phyloP scores from a whole-genome alignment of 73 alveolate species.

The Paraurostyla sp. region DNA sequence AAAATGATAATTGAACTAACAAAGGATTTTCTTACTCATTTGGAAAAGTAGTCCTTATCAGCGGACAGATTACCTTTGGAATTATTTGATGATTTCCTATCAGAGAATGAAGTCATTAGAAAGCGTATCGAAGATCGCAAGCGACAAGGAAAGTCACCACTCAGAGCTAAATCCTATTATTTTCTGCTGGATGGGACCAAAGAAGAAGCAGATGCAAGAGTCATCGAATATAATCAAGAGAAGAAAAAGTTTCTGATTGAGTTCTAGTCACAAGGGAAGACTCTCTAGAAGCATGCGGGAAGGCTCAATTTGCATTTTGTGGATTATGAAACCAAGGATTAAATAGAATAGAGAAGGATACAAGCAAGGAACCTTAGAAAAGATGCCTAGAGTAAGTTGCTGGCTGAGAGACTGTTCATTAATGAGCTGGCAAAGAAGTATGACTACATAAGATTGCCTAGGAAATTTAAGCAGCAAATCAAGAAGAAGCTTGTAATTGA shows the following conservation, averaged over 20 bases:
- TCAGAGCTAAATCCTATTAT: conserved; percentile 59
- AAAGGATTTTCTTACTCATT: conserved; percentile 63
- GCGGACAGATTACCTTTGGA: conserved; percentile 65
- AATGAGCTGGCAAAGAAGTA: conserved; percentile 75
- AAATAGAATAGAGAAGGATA: conserved; percentile 61
- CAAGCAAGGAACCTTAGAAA: conserved; percentile 43
- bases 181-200: conserved; percentile 45
- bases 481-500: conserved; percentile 57
- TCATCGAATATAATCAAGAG: conserved; percentile 54
- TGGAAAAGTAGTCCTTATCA: conserved; percentile 39
- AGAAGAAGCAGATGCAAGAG: conserved; percentile 71
- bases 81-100: conserved; percentile 63
- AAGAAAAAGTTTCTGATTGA: conserved; percentile 69
- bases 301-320: conserved; percentile 67
- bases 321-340: conserved; percentile 62
- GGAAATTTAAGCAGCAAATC: conserved; percentile 62
- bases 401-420: conserved; percentile 69
- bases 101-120: conserved; percentile 41
- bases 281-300: conserved; percentile 46
- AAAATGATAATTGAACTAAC: conserved; percentile 42
- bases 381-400: conserved; percentile 64
- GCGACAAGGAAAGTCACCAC: conserved; percentile 3
- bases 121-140: conserved; percentile 35
- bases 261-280: conserved; percentile 49
- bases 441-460: conserved; percentile 62